phyloP scores from a whole-genome alignment of 768 basidiomycete genomes.

The Serendipita indica region DNA sequence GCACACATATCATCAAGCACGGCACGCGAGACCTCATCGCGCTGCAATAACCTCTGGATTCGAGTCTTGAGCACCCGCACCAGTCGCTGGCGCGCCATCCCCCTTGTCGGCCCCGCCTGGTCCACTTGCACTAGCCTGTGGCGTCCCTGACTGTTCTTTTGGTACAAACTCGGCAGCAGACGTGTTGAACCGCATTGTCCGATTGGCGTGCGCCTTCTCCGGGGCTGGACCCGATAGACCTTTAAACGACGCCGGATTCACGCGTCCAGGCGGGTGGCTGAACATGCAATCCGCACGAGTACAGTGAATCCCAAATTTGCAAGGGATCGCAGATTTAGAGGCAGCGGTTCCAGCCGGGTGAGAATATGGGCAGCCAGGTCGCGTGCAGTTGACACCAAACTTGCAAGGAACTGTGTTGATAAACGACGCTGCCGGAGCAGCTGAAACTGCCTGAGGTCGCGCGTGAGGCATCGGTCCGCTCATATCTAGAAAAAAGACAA shows the following conservation, averaged over 20 bases:
- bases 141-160: not conserved
- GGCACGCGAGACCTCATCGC: too few relatives aligned
- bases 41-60: not conserved
- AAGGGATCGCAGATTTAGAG: slow-evolving; percentile 28
- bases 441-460: slow-evolving; percentile 12
- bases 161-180: slow-evolving; percentile 15
- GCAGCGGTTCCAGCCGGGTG: slow-evolving; percentile 37
- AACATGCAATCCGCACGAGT: slow-evolving; percentile 79
- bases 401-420: slow-evolving; percentile 32
- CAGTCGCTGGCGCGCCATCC: not conserved
- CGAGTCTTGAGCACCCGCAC: not conserved
- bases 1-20: too few relatives aligned
- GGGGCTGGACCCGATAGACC: slow-evolving; percentile 60
- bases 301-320: slow-evolving; percentile 74
- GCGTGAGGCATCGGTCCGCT: slow-evolving; percentile 15
- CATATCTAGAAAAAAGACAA: slow-evolving; percentile 15
- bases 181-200: slow-evolving; percentile 53
- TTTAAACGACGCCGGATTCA: slow-evolving; percentile 66
- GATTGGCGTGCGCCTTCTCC: slow-evolving; percentile 42
- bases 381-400: slow-evolving; percentile 57
- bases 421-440: slow-evolving; percentile 3
- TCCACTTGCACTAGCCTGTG: not conserved
- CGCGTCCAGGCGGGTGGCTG: slow-evolving; percentile 79
- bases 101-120: not conserved
- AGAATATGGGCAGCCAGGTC: slow-evolving; percentile 48